Base-by-base conservation (phyloP, 306 rosid species). In the Trifolium fragiferum region DNA sequence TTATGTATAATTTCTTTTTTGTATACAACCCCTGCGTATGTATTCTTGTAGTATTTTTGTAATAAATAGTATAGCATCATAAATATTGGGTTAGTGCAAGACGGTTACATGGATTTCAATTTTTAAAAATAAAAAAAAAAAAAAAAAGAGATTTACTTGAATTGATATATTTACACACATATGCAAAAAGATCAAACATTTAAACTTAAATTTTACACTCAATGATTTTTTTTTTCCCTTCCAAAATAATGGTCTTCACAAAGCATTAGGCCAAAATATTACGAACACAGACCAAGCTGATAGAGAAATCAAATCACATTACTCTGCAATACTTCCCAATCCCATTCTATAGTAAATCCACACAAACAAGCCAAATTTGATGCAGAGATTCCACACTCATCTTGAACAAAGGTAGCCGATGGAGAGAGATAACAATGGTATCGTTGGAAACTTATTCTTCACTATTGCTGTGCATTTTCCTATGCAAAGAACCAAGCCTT, bases 401-500 rank as follows among this genome's bases (percentile, higher is more conserved):
- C 62, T 40, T 66, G 27, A 74, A 59, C 73, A 33, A 72, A 53
- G 51, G 21, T 57, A 54, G 66, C 58, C 64, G n/a, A 47, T 23
- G 53, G 32, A 25, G 67, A 35, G 59, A 77, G 64, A 78, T 47
- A 66, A 46, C 47, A 57, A 40, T 19, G 73, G 58, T 33, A 71
- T 40, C 49, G 75, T 46, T 54, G 35, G 55, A 66, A 68, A 68
- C 66, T 82, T 60, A 41, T 59, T 68, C 72, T 67, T 66, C 75
- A 75, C 44, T 46, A 40, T 57, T 55, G 49, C 73, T 2, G 16
- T 10, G 32, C 71, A 70, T 40, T 63, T 72, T 62, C 41, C 89
- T 92, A 95, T 15, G 90, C 90, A 83, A 95, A 95, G 96, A 95
- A 95, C 97, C 90, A 89, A 79, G 85, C 97, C 88, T 95, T 95